Evolutionary conservation across 2,329 filamentous ascomycete species (phyloP).

Genomic region (Lecanicillium sp.): DNA sequence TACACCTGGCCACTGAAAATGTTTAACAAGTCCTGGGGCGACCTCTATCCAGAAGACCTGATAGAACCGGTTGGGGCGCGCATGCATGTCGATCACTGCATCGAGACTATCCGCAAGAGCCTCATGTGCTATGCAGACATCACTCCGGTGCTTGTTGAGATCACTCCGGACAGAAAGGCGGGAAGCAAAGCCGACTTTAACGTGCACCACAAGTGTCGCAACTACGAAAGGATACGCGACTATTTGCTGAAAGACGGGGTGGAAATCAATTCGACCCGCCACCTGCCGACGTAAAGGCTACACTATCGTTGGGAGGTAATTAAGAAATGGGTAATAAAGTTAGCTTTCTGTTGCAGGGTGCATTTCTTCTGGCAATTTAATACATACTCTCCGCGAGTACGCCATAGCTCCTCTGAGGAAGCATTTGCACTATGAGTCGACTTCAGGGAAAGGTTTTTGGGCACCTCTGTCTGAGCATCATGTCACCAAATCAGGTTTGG

Average conservation of each 20-base stretch:
- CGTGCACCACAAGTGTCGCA: slow-evolving; percentile 7
- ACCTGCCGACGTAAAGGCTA: no score
- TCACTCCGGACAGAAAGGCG: no score
- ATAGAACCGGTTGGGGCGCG: slow-evolving; percentile 5
- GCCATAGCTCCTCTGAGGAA: no score
- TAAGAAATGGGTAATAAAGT: no score
- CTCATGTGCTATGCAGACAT: slow-evolving; percentile 10
- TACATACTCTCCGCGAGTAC: no score
- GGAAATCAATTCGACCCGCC: not conserved
- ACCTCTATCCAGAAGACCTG: not conserved
- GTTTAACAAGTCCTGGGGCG: not conserved
- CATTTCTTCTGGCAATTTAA: no score
- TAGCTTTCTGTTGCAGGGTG: no score
- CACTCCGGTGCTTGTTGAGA: slow-evolving; percentile 3
- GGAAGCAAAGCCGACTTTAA: slow-evolving; percentile 3
- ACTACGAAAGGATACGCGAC: slow-evolving; percentile 3
- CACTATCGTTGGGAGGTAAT: no score
- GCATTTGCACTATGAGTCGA: no score
- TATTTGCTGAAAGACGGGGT: slow-evolving; percentile 1
- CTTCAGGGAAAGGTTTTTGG: no score
- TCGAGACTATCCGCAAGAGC: slow-evolving; percentile 7
- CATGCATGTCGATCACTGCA: slow-evolving; percentile 9
- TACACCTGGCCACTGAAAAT: slow-evolving; percentile 6
- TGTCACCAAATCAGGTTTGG: no score
- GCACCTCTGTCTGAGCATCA: no score